A percentile compares a stretch with the other conserved stretches of the same genome.
Evolutionary conservation across 495 filamentous ascomycete genomes (phyloP).

Genomic region (Clohesyomyces aquaticus): DNA sequence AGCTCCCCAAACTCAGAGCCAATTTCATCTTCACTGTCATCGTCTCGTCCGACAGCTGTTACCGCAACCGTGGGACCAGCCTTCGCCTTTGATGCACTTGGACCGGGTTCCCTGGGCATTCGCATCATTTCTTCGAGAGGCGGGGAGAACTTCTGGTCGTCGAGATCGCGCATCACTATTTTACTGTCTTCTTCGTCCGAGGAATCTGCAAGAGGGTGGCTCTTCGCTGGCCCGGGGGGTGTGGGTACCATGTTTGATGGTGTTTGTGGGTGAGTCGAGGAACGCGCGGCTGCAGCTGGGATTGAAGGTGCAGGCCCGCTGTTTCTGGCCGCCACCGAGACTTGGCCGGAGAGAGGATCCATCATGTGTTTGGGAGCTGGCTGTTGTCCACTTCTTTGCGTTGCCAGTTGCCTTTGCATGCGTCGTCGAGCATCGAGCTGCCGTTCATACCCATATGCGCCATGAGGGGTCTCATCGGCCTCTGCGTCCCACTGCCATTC

Average conservation of each 20-base stretch:
- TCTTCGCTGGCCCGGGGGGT: constrained; percentile 13
- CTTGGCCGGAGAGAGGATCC: constrained; percentile 26
- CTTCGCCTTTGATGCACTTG: not conserved
- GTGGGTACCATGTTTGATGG: constrained; percentile 32
- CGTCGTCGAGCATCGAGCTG: too few species aligned
- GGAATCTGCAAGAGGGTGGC: not conserved
- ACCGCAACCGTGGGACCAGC: not conserved
- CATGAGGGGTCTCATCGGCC: too few species aligned
- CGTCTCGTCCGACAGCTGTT: not conserved
- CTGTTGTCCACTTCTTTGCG: not conserved
- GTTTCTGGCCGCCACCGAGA: not conserved
- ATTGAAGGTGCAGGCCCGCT: constrained; percentile 5
- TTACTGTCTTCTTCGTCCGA: constrained; percentile 17
- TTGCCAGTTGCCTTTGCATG: constrained; percentile 10
- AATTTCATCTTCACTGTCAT: constrained; percentile 23
- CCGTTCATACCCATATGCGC: too few species aligned
- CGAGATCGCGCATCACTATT: constrained; percentile 27
- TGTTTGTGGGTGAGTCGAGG: constrained; percentile 5
- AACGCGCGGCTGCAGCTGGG: constrained; percentile 22
- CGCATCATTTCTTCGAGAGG: constrained; percentile 15
- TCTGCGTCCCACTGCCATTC: too few species aligned
- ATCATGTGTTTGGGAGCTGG: not conserved
- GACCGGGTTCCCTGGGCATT: not conserved
- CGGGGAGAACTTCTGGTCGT: constrained; percentile 23
- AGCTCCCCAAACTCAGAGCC: constrained; percentile 33